Evolutionary conservation across 805 yeast species (phyloP).

Genomic region (Suhomyces sp.): DNA sequence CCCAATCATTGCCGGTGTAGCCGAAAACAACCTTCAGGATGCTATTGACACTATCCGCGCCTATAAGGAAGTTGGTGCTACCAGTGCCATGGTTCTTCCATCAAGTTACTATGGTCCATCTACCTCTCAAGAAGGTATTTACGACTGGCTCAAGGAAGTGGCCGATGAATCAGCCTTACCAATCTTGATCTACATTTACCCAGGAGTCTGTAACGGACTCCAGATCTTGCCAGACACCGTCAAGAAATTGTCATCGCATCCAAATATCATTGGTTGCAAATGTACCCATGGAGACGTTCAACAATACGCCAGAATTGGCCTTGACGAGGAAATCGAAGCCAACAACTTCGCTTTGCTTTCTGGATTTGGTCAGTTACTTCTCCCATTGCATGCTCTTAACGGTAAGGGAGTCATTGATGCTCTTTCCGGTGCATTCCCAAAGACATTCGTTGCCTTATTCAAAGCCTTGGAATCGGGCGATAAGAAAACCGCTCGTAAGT

Average conservation of each 20-base stretch:
- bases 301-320: slow-evolving; percentile 45
- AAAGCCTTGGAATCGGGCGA: slow-evolving; percentile 41
- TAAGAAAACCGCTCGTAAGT: slow-evolving; percentile 37
- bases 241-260: slow-evolving; percentile 42
- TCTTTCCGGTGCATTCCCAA: slow-evolving; percentile 52
- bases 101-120: slow-evolving; percentile 50
- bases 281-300: slow-evolving; percentile 52
- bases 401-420: slow-evolving; percentile 54
- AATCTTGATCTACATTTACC: slow-evolving; percentile 46
- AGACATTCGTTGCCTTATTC: slow-evolving; percentile 43
- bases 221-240: slow-evolving; percentile 38
- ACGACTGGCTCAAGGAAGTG: slow-evolving; percentile 43
- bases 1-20: slow-evolving; percentile 50
- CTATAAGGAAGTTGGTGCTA: slow-evolving; percentile 38
- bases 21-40: slow-evolving; percentile 45
- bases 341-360: slow-evolving; percentile 46
- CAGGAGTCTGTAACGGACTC: slow-evolving; percentile 49
- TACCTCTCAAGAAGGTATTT: slow-evolving; percentile 46
- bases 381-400: slow-evolving; percentile 49
- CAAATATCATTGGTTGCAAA: slow-evolving; percentile 52
- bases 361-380: slow-evolving; percentile 51
- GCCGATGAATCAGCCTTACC: slow-evolving; percentile 46
- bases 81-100: slow-evolving; percentile 41
- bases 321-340: slow-evolving; percentile 33
- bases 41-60: slow-evolving; percentile 40